A percentile compares a stretch with the other conserved stretches of the same genome.
These are phyloP conservation scores for Meripilus lineatus DNA, from an alignment of 1,284 basidiomycete genomes.

Conservation along the genomic window DNA sequence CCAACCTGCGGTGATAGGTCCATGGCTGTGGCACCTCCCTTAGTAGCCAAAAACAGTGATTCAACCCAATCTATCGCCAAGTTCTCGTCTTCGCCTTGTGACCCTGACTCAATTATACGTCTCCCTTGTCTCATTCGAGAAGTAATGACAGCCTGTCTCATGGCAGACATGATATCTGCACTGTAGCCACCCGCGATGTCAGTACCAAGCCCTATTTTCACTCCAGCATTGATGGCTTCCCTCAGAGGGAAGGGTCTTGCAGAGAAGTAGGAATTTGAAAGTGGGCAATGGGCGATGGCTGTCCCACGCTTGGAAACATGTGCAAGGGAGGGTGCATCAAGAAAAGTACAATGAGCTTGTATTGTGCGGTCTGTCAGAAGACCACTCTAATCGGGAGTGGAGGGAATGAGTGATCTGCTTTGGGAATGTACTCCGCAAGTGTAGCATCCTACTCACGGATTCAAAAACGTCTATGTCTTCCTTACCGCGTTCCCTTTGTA, in stretches of 20 bases:
- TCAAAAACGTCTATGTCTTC: constrained; percentile 75
- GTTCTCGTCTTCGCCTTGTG: constrained; percentile 9
- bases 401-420: constrained; percentile 5
- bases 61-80: constrained; percentile 59
- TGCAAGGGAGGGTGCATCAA: constrained; percentile 44
- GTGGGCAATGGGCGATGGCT: constrained; percentile 77
- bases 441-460: constrained; percentile 35
- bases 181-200: constrained; percentile 84
- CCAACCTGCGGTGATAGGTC: constrained; percentile 47
- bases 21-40: constrained; percentile 68
- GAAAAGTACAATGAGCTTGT: constrained; percentile 85
- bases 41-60: constrained; percentile 72
- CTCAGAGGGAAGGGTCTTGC: constrained; percentile 67
- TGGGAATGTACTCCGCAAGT: not conserved
- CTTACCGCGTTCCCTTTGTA: constrained; percentile 50
- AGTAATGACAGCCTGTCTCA: constrained; percentile 72
- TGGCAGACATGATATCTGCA: constrained; percentile 68
- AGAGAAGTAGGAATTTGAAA: constrained; percentile 85
- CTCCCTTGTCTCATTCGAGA: constrained; percentile 68
- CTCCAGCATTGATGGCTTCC: constrained; percentile 59
- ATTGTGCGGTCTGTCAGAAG: constrained; percentile 62
- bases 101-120: constrained; percentile 24
- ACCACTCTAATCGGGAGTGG: constrained; percentile 34
- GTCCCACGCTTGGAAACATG: constrained; percentile 49
- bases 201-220: constrained; percentile 76